These are phyloP conservation scores for Fusarium denticulatum DNA, from an alignment of 2,329 filamentous ascomycete genomes.

Conservation along the genomic window DNA sequence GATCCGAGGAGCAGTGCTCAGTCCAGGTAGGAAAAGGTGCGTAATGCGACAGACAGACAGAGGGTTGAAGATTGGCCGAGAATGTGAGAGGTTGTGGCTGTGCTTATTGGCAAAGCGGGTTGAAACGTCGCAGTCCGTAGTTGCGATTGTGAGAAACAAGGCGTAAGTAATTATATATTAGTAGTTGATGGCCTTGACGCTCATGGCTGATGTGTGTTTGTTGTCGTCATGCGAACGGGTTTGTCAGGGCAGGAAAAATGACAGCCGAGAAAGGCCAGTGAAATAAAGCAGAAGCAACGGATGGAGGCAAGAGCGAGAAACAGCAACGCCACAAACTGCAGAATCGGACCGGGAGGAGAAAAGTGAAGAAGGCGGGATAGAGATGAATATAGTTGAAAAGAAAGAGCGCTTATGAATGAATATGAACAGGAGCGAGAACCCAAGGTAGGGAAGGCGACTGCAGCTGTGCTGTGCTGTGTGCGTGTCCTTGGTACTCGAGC, in stretches of 20 bases:
- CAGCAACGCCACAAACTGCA: constrained; percentile 31
- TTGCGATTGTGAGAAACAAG: constrained; percentile 11
- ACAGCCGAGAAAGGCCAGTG: constrained; percentile 15
- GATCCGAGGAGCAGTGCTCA: constrained; percentile 16
- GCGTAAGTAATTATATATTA: constrained; percentile 31
- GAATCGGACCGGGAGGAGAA: constrained; percentile 1
- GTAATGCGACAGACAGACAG: not conserved
- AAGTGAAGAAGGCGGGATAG: not conserved
- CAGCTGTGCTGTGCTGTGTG: not conserved
- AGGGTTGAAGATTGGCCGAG: not conserved
- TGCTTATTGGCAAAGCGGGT: not conserved
- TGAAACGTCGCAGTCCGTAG: not conserved
- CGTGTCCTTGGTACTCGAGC: constrained; percentile 11
- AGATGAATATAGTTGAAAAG: not conserved
- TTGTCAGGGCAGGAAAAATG: constrained; percentile 22
- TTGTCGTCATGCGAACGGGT: constrained; percentile 32
- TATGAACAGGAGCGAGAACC: not conserved
- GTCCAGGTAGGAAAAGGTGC: constrained; percentile 10
- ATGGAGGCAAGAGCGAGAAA: constrained; percentile 24
- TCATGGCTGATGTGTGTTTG: constrained; percentile 35
- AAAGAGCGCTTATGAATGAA: constrained; percentile 11
- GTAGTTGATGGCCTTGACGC: constrained; percentile 29
- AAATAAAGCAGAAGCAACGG: constrained; percentile 22
- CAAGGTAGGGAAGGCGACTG: not conserved
- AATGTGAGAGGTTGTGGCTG: not conserved